A percentile compares a stretch with the other conserved stretches of the same genome.
Evolutionary conservation across 306 rosid species (phyloP).

Genomic region (Rosa multiflora): DNA sequence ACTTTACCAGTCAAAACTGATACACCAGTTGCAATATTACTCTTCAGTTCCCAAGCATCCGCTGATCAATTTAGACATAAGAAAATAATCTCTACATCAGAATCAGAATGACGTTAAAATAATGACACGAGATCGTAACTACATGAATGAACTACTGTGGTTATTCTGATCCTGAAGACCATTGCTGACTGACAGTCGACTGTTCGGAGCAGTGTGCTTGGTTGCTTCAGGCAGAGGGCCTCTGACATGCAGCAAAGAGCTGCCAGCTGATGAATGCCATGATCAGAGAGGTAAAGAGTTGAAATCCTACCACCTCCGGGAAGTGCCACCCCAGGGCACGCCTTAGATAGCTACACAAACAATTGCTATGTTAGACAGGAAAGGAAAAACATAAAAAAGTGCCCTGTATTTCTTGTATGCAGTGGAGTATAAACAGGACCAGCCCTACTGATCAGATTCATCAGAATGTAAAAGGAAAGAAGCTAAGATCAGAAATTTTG

Average conservation of each 20-base stretch:
- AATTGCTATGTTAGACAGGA: conserved; percentile 19
- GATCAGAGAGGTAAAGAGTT: conserved; percentile 77
- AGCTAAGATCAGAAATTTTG: not conserved
- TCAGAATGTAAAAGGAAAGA: not conserved
- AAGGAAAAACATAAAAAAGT: conserved; percentile 7
- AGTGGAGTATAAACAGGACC: not conserved
- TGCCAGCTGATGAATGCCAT: conserved; percentile 96
- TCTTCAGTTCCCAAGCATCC: not conserved
- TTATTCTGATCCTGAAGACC: conserved; percentile 4
- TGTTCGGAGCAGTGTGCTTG: not conserved
- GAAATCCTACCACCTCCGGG: conserved; percentile 88
- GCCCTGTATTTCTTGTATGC: not conserved
- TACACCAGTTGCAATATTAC: not conserved
- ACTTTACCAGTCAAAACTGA: conserved; percentile 9
- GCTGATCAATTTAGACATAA: conserved; percentile 8
- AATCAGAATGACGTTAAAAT: not conserved
- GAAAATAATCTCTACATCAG: conserved; percentile 13
- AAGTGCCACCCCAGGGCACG: conserved; percentile 93
- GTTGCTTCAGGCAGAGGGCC: conserved; percentile 63
- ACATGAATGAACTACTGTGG: not conserved
- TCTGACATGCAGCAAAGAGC: conserved; percentile 88
- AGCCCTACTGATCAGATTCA: not conserved
- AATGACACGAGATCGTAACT: not conserved
- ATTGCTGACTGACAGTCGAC: not conserved
- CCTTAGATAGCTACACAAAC: conserved; percentile 76